A percentile compares a stretch with the other conserved stretches of the same genome.
Evolutionary conservation across 2,329 filamentous ascomycete species (phyloP).

Genomic region (Colletotrichum sansevieriae): DNA sequence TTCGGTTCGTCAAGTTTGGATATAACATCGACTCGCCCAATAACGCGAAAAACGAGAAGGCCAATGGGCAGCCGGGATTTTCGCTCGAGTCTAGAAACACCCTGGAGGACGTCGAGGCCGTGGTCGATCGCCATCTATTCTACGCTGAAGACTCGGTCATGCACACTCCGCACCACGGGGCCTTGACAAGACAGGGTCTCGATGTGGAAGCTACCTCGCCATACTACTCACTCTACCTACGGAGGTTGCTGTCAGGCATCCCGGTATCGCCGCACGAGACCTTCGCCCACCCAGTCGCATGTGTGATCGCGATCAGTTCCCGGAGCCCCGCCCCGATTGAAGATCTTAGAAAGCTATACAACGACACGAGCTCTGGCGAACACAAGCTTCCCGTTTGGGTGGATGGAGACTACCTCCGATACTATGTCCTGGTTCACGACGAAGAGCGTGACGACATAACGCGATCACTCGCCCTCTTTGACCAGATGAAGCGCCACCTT

Average conservation of each 20-base stretch:
- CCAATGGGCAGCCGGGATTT: constrained; percentile 47
- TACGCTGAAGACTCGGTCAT: constrained; percentile 76
- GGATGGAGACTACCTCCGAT: constrained; percentile 90
- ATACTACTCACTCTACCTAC: constrained; percentile 88
- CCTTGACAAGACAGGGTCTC: constrained; percentile 56
- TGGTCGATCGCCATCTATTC: constrained; percentile 83
- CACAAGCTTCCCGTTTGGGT: constrained; percentile 85
- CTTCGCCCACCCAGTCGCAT: constrained; percentile 93
- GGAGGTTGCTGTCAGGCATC: constrained; percentile 83
- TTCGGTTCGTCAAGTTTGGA: constrained; percentile 84
- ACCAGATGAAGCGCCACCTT: constrained; percentile 99
- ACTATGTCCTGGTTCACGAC: constrained; percentile 96
- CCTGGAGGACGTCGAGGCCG: constrained; percentile 79
- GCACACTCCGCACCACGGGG: constrained; percentile 52
- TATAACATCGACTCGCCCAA: constrained; percentile 67
- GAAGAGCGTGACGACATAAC: constrained; percentile 95
- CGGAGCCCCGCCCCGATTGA: constrained; percentile 87
- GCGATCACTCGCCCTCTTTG: constrained; percentile 90
- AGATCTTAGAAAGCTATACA: constrained; percentile 85
- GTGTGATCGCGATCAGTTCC: constrained; percentile 95
- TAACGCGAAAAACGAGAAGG: constrained; percentile 48
- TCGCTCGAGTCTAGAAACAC: constrained; percentile 43
- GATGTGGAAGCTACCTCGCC: constrained; percentile 73
- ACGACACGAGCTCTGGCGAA: constrained; percentile 83
- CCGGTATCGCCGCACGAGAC: constrained; percentile 89